Conservation (phyloP, 768 basidiomycete genomes). For the Goffeauzyma gilvescens region DNA sequence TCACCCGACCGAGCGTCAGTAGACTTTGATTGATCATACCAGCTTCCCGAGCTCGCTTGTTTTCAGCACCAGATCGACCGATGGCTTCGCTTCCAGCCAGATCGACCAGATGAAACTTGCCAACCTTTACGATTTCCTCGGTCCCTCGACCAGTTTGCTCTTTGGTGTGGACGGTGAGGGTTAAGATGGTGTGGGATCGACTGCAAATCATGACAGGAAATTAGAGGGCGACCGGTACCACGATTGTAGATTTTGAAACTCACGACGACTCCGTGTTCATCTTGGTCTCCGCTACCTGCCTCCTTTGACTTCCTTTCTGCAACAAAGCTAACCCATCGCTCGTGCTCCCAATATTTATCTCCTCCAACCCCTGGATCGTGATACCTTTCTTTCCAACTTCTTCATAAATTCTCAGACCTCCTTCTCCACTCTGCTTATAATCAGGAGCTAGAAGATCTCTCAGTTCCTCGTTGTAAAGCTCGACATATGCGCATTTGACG, state of each 20-base stretch:
- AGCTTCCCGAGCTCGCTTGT: conserved; percentile 75
- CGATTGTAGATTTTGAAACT: not conserved
- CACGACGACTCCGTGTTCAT: conserved; percentile 77
- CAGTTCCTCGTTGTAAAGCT: conserved; percentile 87
- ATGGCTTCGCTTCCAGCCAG: conserved; percentile 88
- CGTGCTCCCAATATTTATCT: conserved; percentile 57
- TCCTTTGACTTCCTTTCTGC: conserved; percentile 62
- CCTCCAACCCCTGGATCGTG: conserved; percentile 77
- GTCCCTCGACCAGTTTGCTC: conserved; percentile 45
- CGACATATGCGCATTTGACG: conserved; percentile 73
- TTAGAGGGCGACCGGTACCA: not conserved
- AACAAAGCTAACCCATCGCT: conserved; percentile 61
- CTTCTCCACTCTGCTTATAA: conserved; percentile 37
- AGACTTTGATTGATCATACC: conserved; percentile 93
- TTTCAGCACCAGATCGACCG: conserved; percentile 75
- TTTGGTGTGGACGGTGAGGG: conserved; percentile 69
- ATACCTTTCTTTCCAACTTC: conserved; percentile 66
- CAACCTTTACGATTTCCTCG: conserved; percentile 69
- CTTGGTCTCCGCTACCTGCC: conserved; percentile 78
- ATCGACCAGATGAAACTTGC: conserved; percentile 88
- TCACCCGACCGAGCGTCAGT: conserved; percentile 75
- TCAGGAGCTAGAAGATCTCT: conserved; percentile 68
- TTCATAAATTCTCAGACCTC: conserved; percentile 67
- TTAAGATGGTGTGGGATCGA: conserved; percentile 85
- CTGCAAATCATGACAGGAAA: conserved; percentile 30